Percentiles rank a stretch among this genome's conserved stretches.
Evolutionary conservation across 106 monocot species (phyloP).

Genomic region (Acorus gramineus): DNA sequence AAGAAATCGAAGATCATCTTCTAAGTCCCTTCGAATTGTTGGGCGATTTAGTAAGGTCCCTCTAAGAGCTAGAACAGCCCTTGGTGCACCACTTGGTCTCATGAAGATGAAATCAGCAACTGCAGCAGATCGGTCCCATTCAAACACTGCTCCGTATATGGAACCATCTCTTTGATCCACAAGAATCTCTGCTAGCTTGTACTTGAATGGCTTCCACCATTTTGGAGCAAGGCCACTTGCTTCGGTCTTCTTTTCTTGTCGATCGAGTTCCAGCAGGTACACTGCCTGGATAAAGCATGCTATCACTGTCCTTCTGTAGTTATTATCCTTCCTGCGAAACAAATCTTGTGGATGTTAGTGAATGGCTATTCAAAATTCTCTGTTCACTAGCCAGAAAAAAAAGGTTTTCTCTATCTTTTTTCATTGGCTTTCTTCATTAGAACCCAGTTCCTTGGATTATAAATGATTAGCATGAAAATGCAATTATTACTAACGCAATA

Average conservation of each 20-base stretch:
- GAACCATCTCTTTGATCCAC: slow-evolving; percentile 38
- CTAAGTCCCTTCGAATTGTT: slow-evolving; percentile 37
- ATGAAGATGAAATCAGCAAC: slow-evolving; percentile 18
- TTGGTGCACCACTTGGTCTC: slow-evolving; percentile 39
- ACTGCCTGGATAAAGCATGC: slow-evolving; percentile 52
- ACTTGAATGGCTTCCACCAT: slow-evolving; percentile 47
- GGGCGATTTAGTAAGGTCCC: slow-evolving; percentile 36
- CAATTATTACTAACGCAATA: too few species aligned
- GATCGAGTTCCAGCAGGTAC: slow-evolving; percentile 34
- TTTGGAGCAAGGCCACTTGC: slow-evolving; percentile 27
- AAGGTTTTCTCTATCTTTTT: too few species aligned
- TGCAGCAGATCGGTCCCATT: slow-evolving; percentile 36
- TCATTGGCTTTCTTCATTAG: too few species aligned
- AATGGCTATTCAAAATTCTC: background rate
- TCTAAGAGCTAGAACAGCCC: slow-evolving; percentile 37
- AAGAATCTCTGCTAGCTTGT: slow-evolving; percentile 20
- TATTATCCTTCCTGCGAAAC: slow-evolving; percentile 32
- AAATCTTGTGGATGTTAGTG: background rate
- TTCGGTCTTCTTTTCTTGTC: slow-evolving; percentile 29
- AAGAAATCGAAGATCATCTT: slow-evolving; percentile 45
- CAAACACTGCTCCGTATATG: slow-evolving; percentile 33
- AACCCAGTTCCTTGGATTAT: too few species aligned
- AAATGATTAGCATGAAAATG: too few species aligned
- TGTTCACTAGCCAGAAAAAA: too few species aligned
- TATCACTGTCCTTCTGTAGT: slow-evolving; percentile 41